Percentiles rank a stretch among this genome's conserved stretches.
Conservation (phyloP, 352 stramenopile species). For the Globisporangium recalcitrans region DNA sequence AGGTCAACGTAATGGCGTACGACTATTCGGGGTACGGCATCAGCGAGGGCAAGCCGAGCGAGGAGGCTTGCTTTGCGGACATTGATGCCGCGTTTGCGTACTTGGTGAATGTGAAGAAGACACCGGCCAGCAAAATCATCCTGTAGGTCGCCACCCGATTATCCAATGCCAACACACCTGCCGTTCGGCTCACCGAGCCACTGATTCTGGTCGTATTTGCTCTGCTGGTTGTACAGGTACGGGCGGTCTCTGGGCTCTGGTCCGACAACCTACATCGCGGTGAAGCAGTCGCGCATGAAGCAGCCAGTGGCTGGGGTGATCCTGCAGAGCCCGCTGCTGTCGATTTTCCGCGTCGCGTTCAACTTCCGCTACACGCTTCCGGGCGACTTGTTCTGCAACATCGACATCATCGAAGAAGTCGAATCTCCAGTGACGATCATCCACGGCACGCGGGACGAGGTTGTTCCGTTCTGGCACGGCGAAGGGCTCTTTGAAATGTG, state of each 20-base stretch:
- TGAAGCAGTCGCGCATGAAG: constrained; percentile 87
- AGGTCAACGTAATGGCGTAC: constrained; percentile 89
- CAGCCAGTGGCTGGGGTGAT: constrained; percentile 94
- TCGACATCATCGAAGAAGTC: constrained; percentile 90
- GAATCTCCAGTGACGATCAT: constrained; percentile 96
- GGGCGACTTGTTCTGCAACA: constrained; percentile 97
- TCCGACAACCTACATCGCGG: constrained; percentile 95
- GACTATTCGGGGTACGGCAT: constrained; percentile 98
- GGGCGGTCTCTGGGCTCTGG: constrained; percentile 90
- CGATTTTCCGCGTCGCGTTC: constrained; percentile 97
- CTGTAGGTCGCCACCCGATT: constrained; percentile 89
- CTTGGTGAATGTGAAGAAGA: constrained; percentile 89
- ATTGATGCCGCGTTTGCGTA: constrained; percentile 95
- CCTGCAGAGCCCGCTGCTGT: constrained; percentile 94
- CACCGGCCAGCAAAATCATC: constrained; percentile 91
- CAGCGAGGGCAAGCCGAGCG: constrained; percentile 87
- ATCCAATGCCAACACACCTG: not conserved
- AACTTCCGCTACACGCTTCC: constrained; percentile 97
- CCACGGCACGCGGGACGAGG: constrained; percentile 97
- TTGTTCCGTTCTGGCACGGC: constrained; percentile 98
- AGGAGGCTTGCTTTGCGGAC: constrained; percentile 94
- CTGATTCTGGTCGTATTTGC: not conserved
- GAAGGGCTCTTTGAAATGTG: constrained; percentile 92
- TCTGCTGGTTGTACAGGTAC: constrained; percentile 43
- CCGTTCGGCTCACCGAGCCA: constrained; percentile 1